Percentiles rank a stretch among this genome's conserved stretches.
Conservation (phyloP, 2,329 filamentous ascomycete species). For the Botrytis hyacinthi region DNA sequence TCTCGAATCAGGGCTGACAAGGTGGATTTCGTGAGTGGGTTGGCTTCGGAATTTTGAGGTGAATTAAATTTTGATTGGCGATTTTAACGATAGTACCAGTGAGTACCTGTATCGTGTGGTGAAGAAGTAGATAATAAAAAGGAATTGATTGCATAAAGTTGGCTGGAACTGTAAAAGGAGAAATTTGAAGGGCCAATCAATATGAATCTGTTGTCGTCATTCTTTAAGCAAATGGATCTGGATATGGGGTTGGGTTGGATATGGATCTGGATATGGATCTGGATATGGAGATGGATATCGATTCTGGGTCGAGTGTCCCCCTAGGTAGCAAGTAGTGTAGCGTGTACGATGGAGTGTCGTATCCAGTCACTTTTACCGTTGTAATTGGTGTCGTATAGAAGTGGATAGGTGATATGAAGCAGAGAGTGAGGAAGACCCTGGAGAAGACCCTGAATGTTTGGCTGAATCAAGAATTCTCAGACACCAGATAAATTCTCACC, state of each 20-base stretch:
- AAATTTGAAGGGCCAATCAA: conserved; percentile 1
- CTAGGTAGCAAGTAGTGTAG: too few species aligned
- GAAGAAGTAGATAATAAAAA: neutral
- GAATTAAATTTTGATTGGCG: neutral
- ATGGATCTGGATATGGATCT: too few species aligned
- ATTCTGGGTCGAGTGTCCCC: neutral
- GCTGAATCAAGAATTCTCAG: neutral
- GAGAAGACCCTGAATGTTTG: neutral
- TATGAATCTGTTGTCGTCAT: conserved; percentile 8
- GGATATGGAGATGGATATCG: neutral
- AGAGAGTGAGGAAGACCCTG: neutral
- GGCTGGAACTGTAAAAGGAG: neutral
- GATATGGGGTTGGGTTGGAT: neutral
- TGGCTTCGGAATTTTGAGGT: neutral
- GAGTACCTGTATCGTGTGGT: neutral
- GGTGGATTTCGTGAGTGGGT: neutral
- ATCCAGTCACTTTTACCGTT: too few species aligned
- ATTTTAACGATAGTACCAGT: neutral
- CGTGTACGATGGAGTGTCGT: too few species aligned
- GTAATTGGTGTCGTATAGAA: neutral
- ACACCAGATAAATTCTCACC: neutral
- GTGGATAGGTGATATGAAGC: neutral
- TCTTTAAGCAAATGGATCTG: neutral
- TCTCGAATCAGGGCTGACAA: neutral
- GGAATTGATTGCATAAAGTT: neutral